A percentile compares a stretch with the other conserved stretches of the same genome.
These are phyloP conservation scores for Chloropicon primus DNA, from an alignment of 139 green algal species.

Conservation along the genomic window DNA sequence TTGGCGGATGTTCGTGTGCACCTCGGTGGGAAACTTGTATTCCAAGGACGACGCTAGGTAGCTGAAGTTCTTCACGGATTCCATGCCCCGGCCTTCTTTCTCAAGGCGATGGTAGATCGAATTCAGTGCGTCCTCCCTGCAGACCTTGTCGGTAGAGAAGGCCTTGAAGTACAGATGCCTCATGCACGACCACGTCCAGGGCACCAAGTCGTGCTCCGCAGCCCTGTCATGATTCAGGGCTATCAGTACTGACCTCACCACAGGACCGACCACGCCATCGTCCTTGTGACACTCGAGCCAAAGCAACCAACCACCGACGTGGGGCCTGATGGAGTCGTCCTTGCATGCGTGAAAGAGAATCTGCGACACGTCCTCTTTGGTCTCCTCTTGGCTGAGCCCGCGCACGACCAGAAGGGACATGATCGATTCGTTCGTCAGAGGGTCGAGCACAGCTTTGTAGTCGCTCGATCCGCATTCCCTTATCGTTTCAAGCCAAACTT, in stretches of 20 bases:
- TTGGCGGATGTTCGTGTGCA: background rate
- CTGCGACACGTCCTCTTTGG: background rate
- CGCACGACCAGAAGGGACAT: background rate
- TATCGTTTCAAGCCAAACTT: background rate
- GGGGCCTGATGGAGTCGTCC: background rate
- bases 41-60: background rate
- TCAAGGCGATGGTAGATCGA: background rate
- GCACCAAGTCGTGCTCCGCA: background rate
- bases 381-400: background rate
- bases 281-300: background rate
- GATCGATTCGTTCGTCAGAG: background rate
- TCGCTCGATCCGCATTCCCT: background rate
- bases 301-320: background rate
- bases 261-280: background rate
- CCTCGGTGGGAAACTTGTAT: background rate
- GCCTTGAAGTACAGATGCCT: background rate
- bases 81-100: background rate
- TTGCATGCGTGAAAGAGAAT: background rate
- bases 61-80: background rate
- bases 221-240: background rate
- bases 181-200: background rate
- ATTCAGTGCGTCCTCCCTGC: background rate
- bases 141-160: background rate
- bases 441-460: background rate
- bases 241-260: background rate